Conservation (phyloP, 148 eudicot genomes). For the Rheum nobile region DNA sequence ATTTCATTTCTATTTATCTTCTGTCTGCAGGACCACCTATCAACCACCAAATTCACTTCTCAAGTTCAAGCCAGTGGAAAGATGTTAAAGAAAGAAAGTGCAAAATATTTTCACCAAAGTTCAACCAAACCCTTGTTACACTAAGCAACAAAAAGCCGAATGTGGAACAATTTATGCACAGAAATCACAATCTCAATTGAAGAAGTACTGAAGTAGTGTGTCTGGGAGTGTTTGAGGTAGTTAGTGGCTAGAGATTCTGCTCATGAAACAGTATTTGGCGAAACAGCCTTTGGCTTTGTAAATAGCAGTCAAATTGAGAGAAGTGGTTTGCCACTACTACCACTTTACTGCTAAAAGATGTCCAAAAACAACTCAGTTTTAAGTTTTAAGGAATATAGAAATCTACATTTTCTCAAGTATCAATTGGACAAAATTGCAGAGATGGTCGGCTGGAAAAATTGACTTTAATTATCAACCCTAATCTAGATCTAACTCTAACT, state of each 20-base stretch:
- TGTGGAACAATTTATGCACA: not conserved
- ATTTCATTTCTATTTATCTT: slow-evolving; percentile 36
- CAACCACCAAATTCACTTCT: not conserved
- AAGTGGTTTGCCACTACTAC: no score
- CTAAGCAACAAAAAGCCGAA: not conserved
- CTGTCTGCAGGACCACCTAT: slow-evolving; percentile 3
- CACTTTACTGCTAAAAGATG: not conserved
- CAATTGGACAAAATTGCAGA: no score
- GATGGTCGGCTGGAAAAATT: no score
- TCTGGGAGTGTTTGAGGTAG: no score
- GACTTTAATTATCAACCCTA: no score
- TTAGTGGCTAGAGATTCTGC: no score
- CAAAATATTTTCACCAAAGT: not conserved
- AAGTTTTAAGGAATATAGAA: no score
- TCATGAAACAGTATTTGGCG: no score
- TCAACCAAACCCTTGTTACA: not conserved
- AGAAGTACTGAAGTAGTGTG: no score
- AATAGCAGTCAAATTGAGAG: no score
- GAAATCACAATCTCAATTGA: not conserved
- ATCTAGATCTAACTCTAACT: no score
- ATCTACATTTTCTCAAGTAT: no score
- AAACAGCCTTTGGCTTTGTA: not conserved
- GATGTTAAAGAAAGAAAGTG: not conserved
- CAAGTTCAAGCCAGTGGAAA: not conserved
- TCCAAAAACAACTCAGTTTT: not conserved